These are phyloP conservation scores for Coprinopsis sp. DNA, from an alignment of 768 basidiomycete species.

Conservation along the genomic window DNA sequence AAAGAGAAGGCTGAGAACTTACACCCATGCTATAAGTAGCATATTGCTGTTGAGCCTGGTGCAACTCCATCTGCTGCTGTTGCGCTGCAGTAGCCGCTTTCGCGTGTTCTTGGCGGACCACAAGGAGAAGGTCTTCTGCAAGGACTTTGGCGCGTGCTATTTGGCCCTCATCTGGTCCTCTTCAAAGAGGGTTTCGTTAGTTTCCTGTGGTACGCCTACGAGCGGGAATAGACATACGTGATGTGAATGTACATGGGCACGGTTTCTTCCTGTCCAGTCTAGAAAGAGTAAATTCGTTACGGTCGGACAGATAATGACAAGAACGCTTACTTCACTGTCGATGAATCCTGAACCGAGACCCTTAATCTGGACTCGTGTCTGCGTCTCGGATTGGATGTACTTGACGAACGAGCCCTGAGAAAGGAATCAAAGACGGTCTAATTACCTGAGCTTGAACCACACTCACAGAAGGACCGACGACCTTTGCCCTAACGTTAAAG, in stretches of 20 bases:
- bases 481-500: conserved; percentile 97
- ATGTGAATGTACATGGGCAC: conserved; percentile 92
- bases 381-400: conserved; percentile 95
- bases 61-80: conserved; percentile 84
- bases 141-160: conserved; percentile 82
- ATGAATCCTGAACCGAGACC: conserved; percentile 93
- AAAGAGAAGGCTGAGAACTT: conserved; percentile 25
- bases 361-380: conserved; percentile 95
- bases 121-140: conserved; percentile 84
- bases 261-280: conserved; percentile 82
- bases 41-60: conserved; percentile 79
- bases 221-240: conserved; percentile 53
- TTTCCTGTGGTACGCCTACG: not conserved
- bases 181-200: conserved; percentile 13
- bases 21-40: conserved; percentile 66
- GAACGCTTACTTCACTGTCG: conserved; percentile 39
- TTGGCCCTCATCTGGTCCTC: conserved; percentile 83
- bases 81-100: conserved; percentile 64
- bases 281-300: not conserved
- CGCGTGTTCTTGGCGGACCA: conserved; percentile 83
- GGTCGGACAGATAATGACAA: not conserved
- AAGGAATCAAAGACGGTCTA: not conserved
- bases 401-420: conserved; percentile 92
- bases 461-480: conserved; percentile 88
- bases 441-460: not conserved